Evolutionary conservation across 23 red algal species (phyloP).

Genomic region (Gracilaria caudata): DNA sequence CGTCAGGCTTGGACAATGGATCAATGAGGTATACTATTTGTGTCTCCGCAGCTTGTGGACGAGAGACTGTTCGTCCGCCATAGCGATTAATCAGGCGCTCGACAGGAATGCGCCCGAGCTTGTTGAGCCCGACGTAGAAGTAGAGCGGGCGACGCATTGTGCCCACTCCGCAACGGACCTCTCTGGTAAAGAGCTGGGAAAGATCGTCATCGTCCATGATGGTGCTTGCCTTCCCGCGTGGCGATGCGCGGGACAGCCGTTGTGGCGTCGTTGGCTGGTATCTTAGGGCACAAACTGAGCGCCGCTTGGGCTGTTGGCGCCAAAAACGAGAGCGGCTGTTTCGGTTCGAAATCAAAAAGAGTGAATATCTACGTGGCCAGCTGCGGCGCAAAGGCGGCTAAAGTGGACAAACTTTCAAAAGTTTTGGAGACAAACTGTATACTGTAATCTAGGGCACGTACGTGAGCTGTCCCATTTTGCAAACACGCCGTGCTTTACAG

Average conservation of each 20-base stretch:
- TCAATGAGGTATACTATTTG: constrained; percentile 3
- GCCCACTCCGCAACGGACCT: neutral
- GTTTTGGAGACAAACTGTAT: neutral
- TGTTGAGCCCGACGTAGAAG: constrained; percentile 31
- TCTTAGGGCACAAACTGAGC: no score
- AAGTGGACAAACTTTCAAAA: no score
- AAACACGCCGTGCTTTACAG: neutral
- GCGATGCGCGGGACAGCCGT: no score
- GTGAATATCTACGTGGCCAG: neutral
- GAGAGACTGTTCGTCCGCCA: constrained; percentile 13
- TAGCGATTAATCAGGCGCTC: neutral
- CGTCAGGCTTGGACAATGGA: neutral
- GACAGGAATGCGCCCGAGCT: neutral
- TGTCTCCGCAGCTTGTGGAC: no score
- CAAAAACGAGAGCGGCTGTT: neutral
- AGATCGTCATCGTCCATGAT: neutral
- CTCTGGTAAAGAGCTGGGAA: neutral
- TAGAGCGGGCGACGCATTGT: constrained; percentile 18
- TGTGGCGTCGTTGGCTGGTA: no score
- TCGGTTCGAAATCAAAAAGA: neutral
- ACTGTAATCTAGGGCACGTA: neutral
- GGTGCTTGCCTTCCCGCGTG: neutral
- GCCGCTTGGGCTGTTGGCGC: neutral
- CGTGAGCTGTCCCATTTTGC: neutral
- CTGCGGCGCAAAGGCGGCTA: neutral